Base-by-base conservation (phyloP, 23 red algal species). In the Pyropia haitanensis region DNA sequence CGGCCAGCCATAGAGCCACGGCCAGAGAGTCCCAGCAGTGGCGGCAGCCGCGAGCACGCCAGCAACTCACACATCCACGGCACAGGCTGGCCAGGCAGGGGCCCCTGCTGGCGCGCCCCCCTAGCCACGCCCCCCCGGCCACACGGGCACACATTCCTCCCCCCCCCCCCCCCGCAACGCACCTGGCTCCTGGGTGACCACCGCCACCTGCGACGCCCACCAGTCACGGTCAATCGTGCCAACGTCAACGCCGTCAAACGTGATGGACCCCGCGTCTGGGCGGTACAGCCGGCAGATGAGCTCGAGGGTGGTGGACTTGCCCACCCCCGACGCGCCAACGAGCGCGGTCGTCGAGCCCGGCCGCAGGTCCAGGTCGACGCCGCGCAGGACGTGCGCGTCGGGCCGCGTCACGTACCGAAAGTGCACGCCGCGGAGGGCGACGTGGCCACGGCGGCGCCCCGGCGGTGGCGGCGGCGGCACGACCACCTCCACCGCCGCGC, bases 281-380 rank as follows among this genome's bases (percentile, higher is more conserved):
- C 91, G 80, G 60, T 98, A 98, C 71, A 98, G 88, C 26, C 94
- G 73, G 55, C 80, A 78, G 17, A 98, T 83, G 25, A 98, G 86
- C 32, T 73, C 63, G 10, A 98, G 79, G 21, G 80, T 83, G 14
- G 94, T 91, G 25, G 73, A 82, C 62, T 98, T 98, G 46, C 94
- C 94, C 24, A 69, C 79, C 2, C 94, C 94, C 50, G 70, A 80
- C 17, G 60, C 56, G 14, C 94, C 94, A 14, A 98, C 94, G 51
- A 98, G 70, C 13, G 94, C 94, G 15, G 82, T 66, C 27, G 80
- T 91, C 53, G 58, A 74, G n/a, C 94, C 94, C 20, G 71, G 49
- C 22, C 62, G 51, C 18, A 91, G 65, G 50, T 68, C 65, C 16
- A 98, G 60, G 32, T 64, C 53, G 52, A 98, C 68, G 1, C 81